Base-by-base conservation (phyloP, 108 stramenopile genomes). In the Skeletonema tropicum region DNA sequence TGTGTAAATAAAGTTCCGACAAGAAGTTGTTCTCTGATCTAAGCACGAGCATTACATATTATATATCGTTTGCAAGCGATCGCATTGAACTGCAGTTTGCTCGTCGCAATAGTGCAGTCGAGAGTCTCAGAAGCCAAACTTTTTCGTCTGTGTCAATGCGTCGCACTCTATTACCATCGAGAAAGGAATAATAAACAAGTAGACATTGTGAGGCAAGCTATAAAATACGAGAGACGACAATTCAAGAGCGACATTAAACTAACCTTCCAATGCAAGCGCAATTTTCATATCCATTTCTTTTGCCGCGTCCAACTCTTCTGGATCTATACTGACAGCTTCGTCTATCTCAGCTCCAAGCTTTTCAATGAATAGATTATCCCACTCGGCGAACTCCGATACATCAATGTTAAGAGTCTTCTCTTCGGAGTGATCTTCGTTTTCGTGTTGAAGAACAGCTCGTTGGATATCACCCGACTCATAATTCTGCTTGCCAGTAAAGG, bases 1-100 rank as follows among this genome's bases (percentile, higher is more conserved):
- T 90, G 85, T 94, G 93, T 64, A 72, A 67, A 31, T 73, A 71
- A 61, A 31, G 60, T 38, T 60, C 25, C 10, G 19, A 60, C 4
- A 30, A 5, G 26, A 29, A 29, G 26, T 29, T 29, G 52, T 62
- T 62, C 9, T 38, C 6, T 36, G 13, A 60, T 60, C 59, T 13
- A 36, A 62, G 52, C 19, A 9, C 19, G 52, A 8, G 7, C 49
- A 52, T 1, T 48, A 48, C 13, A n/a, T n/a, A 15, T 48, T n/a
- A 17, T 48, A 4, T 5, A 21, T 23, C 6, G 23, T 52, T 21
- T 52, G 6, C 6, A 52, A 52, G 5, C 49, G 4, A 6, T 52
- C 19, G 19, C 11, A 14, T 42, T 12, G 13, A 15, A 3, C 13
- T 42, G 41, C 41, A 42, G 14, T 14, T 15, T 42, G 4, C 41